phyloP scores from a whole-genome alignment of 129 eudicot genomes.

The Solidago caesia region DNA sequence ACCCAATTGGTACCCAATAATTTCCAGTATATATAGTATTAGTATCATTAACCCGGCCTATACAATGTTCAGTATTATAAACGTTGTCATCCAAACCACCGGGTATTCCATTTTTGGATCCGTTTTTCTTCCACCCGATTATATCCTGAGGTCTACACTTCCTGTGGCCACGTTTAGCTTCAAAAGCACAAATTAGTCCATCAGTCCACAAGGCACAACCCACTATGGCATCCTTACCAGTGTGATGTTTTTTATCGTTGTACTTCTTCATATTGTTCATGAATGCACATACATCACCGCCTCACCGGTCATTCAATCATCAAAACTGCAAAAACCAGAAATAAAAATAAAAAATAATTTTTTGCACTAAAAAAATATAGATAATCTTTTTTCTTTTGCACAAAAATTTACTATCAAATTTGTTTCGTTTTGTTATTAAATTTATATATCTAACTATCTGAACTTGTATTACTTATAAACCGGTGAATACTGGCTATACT shows the following conservation, averaged over 20 bases:
- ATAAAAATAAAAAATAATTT: too few species aligned
- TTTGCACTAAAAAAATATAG: too few species aligned
- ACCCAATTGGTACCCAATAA: conserved; percentile 63
- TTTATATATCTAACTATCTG: too few species aligned
- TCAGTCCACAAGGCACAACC: conserved; percentile 61
- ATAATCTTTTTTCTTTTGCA: too few species aligned
- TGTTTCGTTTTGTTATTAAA: too few species aligned
- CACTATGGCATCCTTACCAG: conserved; percentile 33
- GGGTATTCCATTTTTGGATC: conserved; percentile 14
- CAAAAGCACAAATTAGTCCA: conserved; percentile 74
- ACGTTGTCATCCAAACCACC: conserved; percentile 17
- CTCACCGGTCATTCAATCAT: conserved; percentile 21
- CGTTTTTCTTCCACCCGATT: conserved; percentile 30
- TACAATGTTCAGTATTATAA: conserved; percentile 18
- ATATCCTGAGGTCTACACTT: conserved; percentile 32
- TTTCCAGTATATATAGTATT: conserved; percentile 29
- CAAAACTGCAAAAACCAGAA: not conserved
- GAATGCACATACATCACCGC: conserved; percentile 21
- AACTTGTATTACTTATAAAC: too few species aligned
- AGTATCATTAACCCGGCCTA: conserved; percentile 16
- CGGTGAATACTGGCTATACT: too few species aligned
- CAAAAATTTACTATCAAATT: too few species aligned
- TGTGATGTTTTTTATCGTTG: conserved; percentile 43
- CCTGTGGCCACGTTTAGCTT: conserved; percentile 44
- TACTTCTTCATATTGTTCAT: conserved; percentile 34